These are phyloP conservation scores for Yamadazyma diospyri DNA, from an alignment of 1,139 yeast genomes.

Conservation along the genomic window DNA sequence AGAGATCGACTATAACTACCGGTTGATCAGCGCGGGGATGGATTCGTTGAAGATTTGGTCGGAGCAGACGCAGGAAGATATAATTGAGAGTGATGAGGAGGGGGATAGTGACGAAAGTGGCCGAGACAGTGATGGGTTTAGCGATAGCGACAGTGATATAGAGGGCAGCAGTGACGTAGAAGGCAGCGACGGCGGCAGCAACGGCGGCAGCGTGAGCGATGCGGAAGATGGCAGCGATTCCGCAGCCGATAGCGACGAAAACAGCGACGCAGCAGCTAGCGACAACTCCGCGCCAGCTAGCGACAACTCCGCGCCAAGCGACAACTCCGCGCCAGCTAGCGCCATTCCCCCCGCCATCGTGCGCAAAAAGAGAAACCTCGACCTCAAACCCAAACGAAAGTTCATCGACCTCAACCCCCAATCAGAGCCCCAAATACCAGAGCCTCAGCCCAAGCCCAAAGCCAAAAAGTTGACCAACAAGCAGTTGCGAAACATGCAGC, in stretches of 20 bases:
- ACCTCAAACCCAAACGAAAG: slow-evolving; percentile 14
- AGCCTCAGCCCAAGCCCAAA: slow-evolving; percentile 23
- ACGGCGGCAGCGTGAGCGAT: slow-evolving; percentile 10
- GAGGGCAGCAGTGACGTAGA: slow-evolving; percentile 11
- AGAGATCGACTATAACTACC: slow-evolving; percentile 77
- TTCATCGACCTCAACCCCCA: slow-evolving; percentile 20
- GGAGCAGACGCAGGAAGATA: slow-evolving; percentile 24
- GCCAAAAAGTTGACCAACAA: slow-evolving; percentile 41
- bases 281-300: background rate
- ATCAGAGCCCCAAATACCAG: slow-evolving; percentile 7
- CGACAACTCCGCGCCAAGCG: too few relatives aligned
- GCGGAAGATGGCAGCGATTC: slow-evolving; percentile 13
- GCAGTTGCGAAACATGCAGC: slow-evolving; percentile 46
- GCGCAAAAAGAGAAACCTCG: slow-evolving; percentile 14
- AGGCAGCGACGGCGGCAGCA: slow-evolving; percentile 9
- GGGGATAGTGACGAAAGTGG: slow-evolving; percentile 13
- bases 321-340: too few relatives aligned
- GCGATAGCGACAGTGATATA: slow-evolving; percentile 14
- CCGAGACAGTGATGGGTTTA: slow-evolving; percentile 11
- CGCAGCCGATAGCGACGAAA: slow-evolving; percentile 14
- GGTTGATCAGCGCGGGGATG: slow-evolving; percentile 81
- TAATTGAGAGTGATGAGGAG: slow-evolving; percentile 13
- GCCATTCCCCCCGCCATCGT: slow-evolving; percentile 12
- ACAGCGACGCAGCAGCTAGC: background rate
- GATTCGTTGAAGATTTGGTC: slow-evolving; percentile 76